phyloP scores from a whole-genome alignment of 768 basidiomycete genomes.

The Termitomyces sp. region DNA sequence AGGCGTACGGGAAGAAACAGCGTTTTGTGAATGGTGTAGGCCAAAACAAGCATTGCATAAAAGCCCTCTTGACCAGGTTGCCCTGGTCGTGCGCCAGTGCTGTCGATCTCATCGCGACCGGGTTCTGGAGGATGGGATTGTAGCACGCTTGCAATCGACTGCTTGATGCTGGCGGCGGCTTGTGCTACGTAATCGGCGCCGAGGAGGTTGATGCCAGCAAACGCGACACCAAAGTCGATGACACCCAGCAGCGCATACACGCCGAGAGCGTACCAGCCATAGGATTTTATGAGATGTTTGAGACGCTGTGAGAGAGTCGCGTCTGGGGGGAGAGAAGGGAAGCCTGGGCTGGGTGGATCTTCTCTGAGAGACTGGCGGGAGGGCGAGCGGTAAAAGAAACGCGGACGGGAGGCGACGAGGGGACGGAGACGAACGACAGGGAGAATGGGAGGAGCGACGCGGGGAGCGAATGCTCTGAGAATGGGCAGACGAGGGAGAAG shows the following conservation, averaged over 20 bases:
- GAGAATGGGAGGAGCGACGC: constrained; percentile 50
- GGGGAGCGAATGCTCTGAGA: constrained; percentile 44
- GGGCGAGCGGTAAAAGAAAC: constrained; percentile 49
- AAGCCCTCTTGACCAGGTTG: constrained; percentile 62
- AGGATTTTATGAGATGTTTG: constrained; percentile 82
- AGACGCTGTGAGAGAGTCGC: constrained; percentile 67
- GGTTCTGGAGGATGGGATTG: constrained; percentile 60
- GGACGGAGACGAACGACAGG: constrained; percentile 38
- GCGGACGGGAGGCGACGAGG: constrained; percentile 27
- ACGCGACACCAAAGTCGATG: constrained; percentile 84
- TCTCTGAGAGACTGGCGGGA: constrained; percentile 43
- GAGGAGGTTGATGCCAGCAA: constrained; percentile 79
- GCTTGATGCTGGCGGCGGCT: constrained; percentile 58
- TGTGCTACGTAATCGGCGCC: constrained; percentile 89
- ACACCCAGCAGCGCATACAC: constrained; percentile 76
- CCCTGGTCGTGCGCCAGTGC: constrained; percentile 25
- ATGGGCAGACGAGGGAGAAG: constrained; percentile 45
- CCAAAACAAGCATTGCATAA: constrained; percentile 90
- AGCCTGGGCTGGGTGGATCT: constrained; percentile 27
- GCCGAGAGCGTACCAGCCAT: constrained; percentile 95
- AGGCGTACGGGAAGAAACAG: constrained; percentile 86
- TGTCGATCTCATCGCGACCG: constrained; percentile 63
- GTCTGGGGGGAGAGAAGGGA: constrained; percentile 41
- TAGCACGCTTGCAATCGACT: constrained; percentile 41
- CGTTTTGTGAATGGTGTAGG: constrained; percentile 96